Evolutionary conservation across 495 filamentous ascomycete species (phyloP).

Genomic region (Talaromyces stipitatus): DNA sequence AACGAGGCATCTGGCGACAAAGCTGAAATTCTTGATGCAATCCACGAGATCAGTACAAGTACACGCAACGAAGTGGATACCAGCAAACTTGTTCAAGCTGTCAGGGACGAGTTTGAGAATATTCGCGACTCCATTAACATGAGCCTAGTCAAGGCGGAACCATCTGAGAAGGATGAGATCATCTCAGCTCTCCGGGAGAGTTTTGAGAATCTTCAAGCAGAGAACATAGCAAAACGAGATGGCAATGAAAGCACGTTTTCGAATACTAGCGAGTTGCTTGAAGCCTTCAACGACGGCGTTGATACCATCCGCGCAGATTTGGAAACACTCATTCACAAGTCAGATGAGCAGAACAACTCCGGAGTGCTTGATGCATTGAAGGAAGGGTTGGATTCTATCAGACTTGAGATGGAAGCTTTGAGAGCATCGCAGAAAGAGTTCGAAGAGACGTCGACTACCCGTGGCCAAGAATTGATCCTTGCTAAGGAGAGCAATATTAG

Average conservation of each 20-base stretch:
- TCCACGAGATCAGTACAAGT: constrained; percentile 42
- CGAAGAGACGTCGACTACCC: constrained; percentile 32
- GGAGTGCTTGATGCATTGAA: constrained; percentile 84
- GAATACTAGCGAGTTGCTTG: constrained; percentile 65
- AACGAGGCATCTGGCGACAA: constrained; percentile 47
- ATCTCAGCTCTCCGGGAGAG: constrained; percentile 64
- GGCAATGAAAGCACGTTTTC: constrained; percentile 49
- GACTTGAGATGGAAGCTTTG: constrained; percentile 69
- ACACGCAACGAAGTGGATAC: constrained; percentile 12
- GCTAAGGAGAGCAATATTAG: constrained; percentile 42
- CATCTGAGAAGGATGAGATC: constrained; percentile 48
- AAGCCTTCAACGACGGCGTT: constrained; percentile 77
- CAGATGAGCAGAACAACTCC: constrained; percentile 69
- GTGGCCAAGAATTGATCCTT: constrained; percentile 50
- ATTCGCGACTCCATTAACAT: constrained; percentile 51
- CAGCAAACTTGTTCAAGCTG: constrained; percentile 32
- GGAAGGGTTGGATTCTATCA: constrained; percentile 63
- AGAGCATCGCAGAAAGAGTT: constrained; percentile 40
- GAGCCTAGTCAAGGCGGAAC: constrained; percentile 29
- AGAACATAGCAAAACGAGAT: constrained; percentile 50
- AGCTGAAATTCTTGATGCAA: constrained; percentile 53
- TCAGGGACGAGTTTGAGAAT: constrained; percentile 69
- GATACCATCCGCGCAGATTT: constrained; percentile 64
- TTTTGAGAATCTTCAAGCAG: constrained; percentile 58
- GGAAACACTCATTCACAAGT: constrained; percentile 70